phyloP scores from a whole-genome alignment of 257 asterid genomes.

The Solanum rostratum region DNA sequence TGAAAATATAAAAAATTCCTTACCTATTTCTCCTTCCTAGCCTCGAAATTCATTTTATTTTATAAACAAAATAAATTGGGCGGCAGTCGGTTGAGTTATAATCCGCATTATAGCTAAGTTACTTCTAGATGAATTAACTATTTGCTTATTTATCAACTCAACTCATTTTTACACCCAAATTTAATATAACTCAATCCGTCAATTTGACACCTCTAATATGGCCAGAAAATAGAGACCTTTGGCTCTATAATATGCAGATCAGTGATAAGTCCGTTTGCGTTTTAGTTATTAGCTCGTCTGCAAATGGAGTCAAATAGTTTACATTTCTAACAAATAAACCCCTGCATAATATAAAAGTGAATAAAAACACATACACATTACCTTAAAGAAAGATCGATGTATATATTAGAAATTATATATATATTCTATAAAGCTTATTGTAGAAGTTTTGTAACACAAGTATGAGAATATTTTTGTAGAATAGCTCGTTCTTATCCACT shows the following conservation, averaged over 20 bases:
- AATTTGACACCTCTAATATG: background rate
- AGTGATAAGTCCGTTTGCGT: background rate
- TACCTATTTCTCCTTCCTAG: too few relatives aligned
- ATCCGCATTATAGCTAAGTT: background rate
- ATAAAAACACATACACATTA: background rate
- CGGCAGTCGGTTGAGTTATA: too few relatives aligned
- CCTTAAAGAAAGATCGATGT: background rate
- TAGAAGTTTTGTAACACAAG: background rate
- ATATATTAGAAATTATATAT: background rate
- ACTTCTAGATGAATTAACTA: background rate
- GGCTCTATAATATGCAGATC: background rate
- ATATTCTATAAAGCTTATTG: background rate
- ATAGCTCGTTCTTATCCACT: background rate
- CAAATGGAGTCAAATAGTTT: background rate
- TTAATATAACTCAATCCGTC: background rate
- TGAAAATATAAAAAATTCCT: background rate
- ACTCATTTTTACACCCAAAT: background rate
- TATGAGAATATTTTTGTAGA: background rate
- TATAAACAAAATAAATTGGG: background rate
- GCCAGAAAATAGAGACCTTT: background rate
- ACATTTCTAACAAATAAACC: background rate
- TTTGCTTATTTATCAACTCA: too few relatives aligned
- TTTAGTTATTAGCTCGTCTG: background rate
- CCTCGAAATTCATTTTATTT: too few relatives aligned
- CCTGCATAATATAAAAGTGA: background rate